Base-by-base conservation (phyloP, 2,329 filamentous ascomycete species). In the Dryadomyces quercivorus region DNA sequence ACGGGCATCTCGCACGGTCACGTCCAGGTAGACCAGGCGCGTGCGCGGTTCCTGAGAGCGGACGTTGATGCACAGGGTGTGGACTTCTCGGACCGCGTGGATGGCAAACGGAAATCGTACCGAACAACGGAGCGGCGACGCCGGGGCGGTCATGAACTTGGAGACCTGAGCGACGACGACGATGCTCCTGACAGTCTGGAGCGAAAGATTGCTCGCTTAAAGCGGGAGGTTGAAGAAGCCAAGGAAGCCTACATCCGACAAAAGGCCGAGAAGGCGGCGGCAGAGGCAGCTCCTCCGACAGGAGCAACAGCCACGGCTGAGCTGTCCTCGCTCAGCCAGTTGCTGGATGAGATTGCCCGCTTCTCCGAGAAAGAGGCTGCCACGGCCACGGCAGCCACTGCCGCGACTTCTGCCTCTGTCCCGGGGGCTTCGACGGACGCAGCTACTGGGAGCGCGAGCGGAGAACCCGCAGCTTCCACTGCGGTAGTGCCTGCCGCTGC, bases 11-110 rank as follows among this genome's bases (percentile, higher is more conserved):
- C 87, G 60, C 84, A 84, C 60, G 83, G 86, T 40, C 80, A 84
- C 22, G 72, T 97, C 9, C 84, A 86, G 58, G 82, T 89, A 59
- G 79, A 88, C 62, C 80, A 88, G 65, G 93, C 93, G 46, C 84
- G 92, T 55, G 82, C 80, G 36, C 81, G 84, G 46, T 98, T 98
- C 66, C 75, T 85, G 54, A 84, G 87, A 2, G 75, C 86, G 10
- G 78, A 81, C 44, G 81, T 95, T 36, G 86, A 95, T 64, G 84
- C 89, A 6, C 77, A 78, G 52, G 82, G 85, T 21, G 88, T 86
- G 22, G 88, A 96, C 68, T 93, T 96, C 67, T 95, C 91, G 2
- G 91, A 96, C 68, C 85, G 91, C 53, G 83, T 97, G 42, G 83
- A 82, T 56, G 82, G 82, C 49, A 92, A 92, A 67, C 81, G 88